These are phyloP conservation scores for Diutina pseudorugosa DNA, from an alignment of 1,139 yeast species.

Conservation along the genomic window DNA sequence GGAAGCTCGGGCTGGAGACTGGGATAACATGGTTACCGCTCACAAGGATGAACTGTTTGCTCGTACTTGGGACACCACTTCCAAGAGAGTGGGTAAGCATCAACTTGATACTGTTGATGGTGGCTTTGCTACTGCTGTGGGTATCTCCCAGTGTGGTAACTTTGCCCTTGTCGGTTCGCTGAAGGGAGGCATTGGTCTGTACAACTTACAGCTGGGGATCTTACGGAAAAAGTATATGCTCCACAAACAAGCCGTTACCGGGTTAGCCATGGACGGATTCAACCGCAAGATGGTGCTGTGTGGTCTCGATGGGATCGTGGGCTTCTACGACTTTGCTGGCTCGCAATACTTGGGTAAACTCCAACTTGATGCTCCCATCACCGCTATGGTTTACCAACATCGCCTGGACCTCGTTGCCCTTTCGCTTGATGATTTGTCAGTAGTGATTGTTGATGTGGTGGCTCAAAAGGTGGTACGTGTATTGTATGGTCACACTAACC, in stretches of 20 bases:
- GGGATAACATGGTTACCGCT: slow-evolving; percentile 92
- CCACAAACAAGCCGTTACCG: slow-evolving; percentile 71
- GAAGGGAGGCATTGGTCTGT: slow-evolving; percentile 77
- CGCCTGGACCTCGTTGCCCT: slow-evolving; percentile 79
- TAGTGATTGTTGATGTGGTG: slow-evolving; percentile 70
- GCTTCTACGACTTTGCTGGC: slow-evolving; percentile 75
- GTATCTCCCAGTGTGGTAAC: slow-evolving; percentile 88
- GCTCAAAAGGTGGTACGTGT: slow-evolving; percentile 81
- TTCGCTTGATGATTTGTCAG: slow-evolving; percentile 76
- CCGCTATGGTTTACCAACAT: slow-evolving; percentile 63
- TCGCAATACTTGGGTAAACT: slow-evolving; percentile 60
- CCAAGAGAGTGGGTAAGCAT: slow-evolving; percentile 72
- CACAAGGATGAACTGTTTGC: slow-evolving; percentile 81
- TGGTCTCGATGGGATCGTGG: slow-evolving; percentile 83
- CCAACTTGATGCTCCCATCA: slow-evolving; percentile 64
- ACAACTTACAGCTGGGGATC: slow-evolving; percentile 83
- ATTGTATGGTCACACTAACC: slow-evolving; percentile 79
- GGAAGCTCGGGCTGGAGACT: slow-evolving; percentile 72
- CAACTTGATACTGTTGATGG: slow-evolving; percentile 61
- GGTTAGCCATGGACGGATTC: slow-evolving; percentile 82
- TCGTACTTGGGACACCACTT: slow-evolving; percentile 83
- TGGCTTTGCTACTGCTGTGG: slow-evolving; percentile 69
- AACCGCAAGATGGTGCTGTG: slow-evolving; percentile 77
- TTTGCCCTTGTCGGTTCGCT: slow-evolving; percentile 91
- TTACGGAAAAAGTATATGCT: slow-evolving; percentile 53